Evolutionary conservation across 116 monocot species (phyloP), one percentile per base, ranked within the genome.

Genomic region (Phalaenopsis hybrid): DNA sequence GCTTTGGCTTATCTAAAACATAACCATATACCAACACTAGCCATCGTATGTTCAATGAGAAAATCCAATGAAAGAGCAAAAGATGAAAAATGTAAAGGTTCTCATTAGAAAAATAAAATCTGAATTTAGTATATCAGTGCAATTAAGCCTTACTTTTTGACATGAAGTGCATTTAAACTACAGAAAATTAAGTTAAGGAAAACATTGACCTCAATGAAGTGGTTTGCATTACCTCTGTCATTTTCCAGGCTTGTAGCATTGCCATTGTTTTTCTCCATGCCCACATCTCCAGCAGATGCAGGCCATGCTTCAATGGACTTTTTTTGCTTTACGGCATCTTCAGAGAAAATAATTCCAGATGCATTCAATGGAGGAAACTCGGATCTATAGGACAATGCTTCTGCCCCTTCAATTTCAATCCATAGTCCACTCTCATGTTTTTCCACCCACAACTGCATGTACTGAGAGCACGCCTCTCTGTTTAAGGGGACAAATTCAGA

Each of bases 341-440:
- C 87, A 57, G 89, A 75, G 23, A 92, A 74, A 3, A 88, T 28
- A 81, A 90, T 90, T 51, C 87, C 89, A 11, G 88, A 84, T 15
- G 82, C 43, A 84, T 94, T 91, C 63, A 91, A 74, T 50, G 87
- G 37, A 84, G 87, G 76, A 81, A 92, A 84, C 31, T 94, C 94
- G 50, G 92, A 88, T 82, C 82, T 84, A 51, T 80, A 61, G 5
- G 92, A 84, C 83, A 89, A 84, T 79, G 88, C 86, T 76, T 94
- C 94, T 34, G 86, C 83, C 59, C 90, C 87, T 57, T 94, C 94
- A 76, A 94, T 86, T 80, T 94, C 94, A 75, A 92, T 55, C 94
- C 94, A 94, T 79, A 92, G 92, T 65, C 94, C 92, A 77, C 83
- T 87, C 86, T 94, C 92, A 86, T 92, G 92, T 70, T 92, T 94